A percentile compares a stretch with the other conserved stretches of the same genome.
These are phyloP conservation scores for Diplodia sapinea DNA, from an alignment of 2,329 filamentous ascomycete species.

Conservation along the genomic window DNA sequence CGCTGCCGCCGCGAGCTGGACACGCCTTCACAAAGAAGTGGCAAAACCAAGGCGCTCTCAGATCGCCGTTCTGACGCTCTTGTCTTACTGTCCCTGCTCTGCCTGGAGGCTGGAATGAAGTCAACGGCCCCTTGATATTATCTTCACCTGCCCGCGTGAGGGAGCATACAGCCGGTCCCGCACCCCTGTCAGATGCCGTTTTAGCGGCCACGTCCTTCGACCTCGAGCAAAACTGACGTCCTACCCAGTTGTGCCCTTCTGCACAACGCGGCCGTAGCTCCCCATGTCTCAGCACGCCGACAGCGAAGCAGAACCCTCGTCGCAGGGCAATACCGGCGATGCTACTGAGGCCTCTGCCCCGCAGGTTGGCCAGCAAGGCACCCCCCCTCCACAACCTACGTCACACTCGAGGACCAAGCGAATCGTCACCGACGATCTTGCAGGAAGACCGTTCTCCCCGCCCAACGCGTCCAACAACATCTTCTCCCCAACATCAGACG, in stretches of 20 bases:
- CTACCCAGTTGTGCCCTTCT: conserved; percentile 11
- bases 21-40: conserved; percentile 16
- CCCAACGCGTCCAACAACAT: conserved; percentile 32
- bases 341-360: conserved; percentile 13
- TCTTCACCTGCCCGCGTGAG: conserved; percentile 1
- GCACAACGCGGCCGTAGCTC: conserved; percentile 25
- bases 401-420: conserved; percentile 17
- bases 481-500: conserved; percentile 36
- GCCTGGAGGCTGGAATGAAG: conserved; percentile 14
- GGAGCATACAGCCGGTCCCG: conserved; percentile 14
- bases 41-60: conserved; percentile 4
- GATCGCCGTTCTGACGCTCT: not conserved
- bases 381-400: conserved; percentile 1
- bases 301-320: conserved; percentile 7
- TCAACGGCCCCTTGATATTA: not conserved
- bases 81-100: conserved; percentile 3
- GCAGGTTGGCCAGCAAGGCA: conserved; percentile 10
- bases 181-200: conserved; percentile 29
- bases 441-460: conserved; percentile 21
- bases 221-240: conserved; percentile 13
- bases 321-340: conserved; percentile 3
- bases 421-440: conserved; percentile 29
- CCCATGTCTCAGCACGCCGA: conserved; percentile 29
- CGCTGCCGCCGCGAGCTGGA: not conserved
- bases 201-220: conserved; percentile 19